Conservation (phyloP, 768 basidiomycete species). For the Lactarius evosmus region DNA sequence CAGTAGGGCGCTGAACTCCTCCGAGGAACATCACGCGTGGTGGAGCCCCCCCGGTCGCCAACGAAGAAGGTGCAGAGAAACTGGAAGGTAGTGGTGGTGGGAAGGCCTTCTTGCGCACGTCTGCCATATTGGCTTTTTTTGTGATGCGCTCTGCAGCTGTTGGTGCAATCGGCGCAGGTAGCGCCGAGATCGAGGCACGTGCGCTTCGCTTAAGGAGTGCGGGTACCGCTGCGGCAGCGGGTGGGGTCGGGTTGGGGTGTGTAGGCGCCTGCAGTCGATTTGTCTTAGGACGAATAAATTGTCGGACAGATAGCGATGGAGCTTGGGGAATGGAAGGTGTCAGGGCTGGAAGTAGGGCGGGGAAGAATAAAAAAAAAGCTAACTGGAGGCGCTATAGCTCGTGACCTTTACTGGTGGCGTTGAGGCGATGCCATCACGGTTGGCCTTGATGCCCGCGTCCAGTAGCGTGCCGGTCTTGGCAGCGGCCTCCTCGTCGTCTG, state of each 20-base stretch:
- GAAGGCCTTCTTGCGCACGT: background rate
- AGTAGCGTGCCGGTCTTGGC: too few relatives aligned
- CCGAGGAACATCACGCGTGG: conserved; percentile 4
- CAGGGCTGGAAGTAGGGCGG: background rate
- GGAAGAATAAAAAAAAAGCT: background rate
- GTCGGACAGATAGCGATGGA: conserved; percentile 6
- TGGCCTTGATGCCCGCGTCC: conserved; percentile 1
- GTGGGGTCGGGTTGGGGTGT: background rate
- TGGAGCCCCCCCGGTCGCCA: background rate
- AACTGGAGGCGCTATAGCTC: background rate
- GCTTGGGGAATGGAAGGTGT: background rate
- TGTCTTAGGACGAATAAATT: conserved; percentile 7
- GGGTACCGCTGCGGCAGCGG: background rate
- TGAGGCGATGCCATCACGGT: background rate
- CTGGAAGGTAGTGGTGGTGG: background rate
- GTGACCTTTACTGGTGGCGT: conserved; percentile 1
- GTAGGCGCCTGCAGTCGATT: background rate
- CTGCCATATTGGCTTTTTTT: conserved; percentile 1
- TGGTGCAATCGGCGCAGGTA: conserved; percentile 1
- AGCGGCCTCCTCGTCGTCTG: conserved; percentile 9
- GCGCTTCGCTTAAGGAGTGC: background rate
- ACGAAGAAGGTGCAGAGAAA: conserved; percentile 1
- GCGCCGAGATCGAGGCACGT: conserved; percentile 15
- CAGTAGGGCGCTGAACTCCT: conserved; percentile 18
- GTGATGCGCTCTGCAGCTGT: background rate